Base-by-base conservation (phyloP, 495 filamentous ascomycete genomes). In the Penicillium lagena region DNA sequence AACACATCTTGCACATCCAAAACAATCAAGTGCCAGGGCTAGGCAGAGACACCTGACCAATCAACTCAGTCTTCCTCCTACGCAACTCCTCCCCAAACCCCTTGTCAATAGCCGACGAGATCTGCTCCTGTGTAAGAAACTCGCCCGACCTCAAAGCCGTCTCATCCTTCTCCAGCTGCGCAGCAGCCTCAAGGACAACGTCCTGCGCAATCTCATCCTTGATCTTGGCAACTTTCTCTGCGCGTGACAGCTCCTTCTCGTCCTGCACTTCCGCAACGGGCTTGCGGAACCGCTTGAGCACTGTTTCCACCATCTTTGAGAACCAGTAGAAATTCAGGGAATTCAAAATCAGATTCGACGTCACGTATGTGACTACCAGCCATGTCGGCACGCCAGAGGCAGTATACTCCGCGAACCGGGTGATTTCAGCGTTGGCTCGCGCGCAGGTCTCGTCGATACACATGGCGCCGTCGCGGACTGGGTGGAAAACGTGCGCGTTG, bases 241-340 rank as follows among this genome's bases (percentile, higher is more conserved):
- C 46, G 35, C 40, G 48, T n/a, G 39, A 15, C 35, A 27, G 13
- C 27, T 36, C 39, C 27, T 38, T 28, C 3, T 30, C 41, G 33
- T 59, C 36, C 49, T 59, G 52, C 44, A 45, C 39, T 5, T 27
- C 46, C 8, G 55, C 48, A 29, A 49, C 46, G 0, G 65, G 63
- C 7, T 45, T 43, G n/a, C 83, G 77, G 63, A 98, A 98, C 15
- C 93, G 76, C 73, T 93, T 94, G 49, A 83, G 70, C 12, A 98
- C 83, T 17, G 93, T 88, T 50, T 86, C 78, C 47, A 98, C 87
- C 93, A 98, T 98, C 76, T 91, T 93, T 46, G 82, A 81, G 64
- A 95, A 97, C 93, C 93, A 98, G 70, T 82, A 90, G 62, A 89
- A 90, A 66, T 98, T 98, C 37, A 98, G 70, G 39, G 77, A 71